These are phyloP conservation scores for Thraustochytrium striatum DNA, from an alignment of 352 stramenopile genomes.

Conservation along the genomic window DNA sequence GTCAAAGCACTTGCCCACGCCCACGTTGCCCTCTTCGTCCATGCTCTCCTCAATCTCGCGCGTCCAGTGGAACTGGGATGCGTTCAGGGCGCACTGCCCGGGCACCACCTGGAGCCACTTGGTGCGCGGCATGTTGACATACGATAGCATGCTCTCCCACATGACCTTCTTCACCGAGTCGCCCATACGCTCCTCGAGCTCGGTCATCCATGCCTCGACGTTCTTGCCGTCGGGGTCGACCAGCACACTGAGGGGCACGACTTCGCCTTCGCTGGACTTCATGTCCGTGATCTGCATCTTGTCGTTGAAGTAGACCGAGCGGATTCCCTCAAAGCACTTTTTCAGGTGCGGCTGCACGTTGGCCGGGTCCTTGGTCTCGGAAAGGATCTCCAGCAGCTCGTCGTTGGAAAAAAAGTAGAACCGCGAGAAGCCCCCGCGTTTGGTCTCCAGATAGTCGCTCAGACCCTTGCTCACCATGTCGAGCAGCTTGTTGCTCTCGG, in stretches of 20 bases:
- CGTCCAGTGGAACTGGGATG: constrained; percentile 90
- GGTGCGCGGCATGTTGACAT: constrained; percentile 72
- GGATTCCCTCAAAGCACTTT: constrained; percentile 91
- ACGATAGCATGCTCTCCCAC: constrained; percentile 80
- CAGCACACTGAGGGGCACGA: constrained; percentile 70
- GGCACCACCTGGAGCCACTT: constrained; percentile 92
- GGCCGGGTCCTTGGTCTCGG: constrained; percentile 87
- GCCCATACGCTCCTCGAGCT: constrained; percentile 84
- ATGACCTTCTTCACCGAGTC: constrained; percentile 82
- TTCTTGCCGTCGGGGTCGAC: constrained; percentile 89
- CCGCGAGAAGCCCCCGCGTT: constrained; percentile 80
- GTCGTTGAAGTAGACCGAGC: constrained; percentile 80
- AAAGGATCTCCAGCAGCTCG: constrained; percentile 89
- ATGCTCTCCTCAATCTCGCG: constrained; percentile 84
- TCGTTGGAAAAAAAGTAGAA: constrained; percentile 94
- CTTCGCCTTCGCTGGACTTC: constrained; percentile 68
- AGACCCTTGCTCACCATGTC: constrained; percentile 90
- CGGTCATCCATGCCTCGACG: constrained; percentile 90
- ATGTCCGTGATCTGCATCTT: constrained; percentile 80
- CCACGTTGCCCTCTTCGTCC: constrained; percentile 67
- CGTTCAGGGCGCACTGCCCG: constrained; percentile 85
- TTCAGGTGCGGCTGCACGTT: constrained; percentile 88
- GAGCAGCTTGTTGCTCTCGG: constrained; percentile 84
- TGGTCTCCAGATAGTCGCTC: constrained; percentile 89
- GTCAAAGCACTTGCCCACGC: constrained; percentile 83